Evolutionary conservation across 139 green algal genomes (phyloP).

Genomic region (Monoraphidium neglectum): DNA sequence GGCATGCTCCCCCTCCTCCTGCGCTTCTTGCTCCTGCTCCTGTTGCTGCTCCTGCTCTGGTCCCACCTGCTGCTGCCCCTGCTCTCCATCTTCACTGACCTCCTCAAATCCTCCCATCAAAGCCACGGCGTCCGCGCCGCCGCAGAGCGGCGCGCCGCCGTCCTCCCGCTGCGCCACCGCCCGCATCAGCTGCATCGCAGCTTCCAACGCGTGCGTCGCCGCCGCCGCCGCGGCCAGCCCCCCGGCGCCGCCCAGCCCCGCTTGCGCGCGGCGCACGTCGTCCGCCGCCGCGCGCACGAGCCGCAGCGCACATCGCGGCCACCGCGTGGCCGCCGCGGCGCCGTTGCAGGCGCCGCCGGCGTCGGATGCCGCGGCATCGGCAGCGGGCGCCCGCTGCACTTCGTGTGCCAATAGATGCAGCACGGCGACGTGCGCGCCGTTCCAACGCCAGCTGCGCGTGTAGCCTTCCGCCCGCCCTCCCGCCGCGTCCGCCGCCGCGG

Average conservation of each 20-base stretch:
- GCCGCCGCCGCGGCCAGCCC: background rate
- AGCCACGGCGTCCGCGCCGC: slow-evolving; percentile 12
- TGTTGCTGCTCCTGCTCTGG: slow-evolving; percentile 39
- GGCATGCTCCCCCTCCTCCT: background rate
- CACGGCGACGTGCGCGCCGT: background rate
- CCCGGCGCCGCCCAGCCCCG: background rate
- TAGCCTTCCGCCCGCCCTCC: no score
- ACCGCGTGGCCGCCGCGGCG: no score
- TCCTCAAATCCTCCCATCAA: slow-evolving; percentile 31
- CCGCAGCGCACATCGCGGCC: no score
- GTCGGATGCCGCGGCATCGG: background rate
- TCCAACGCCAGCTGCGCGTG: background rate
- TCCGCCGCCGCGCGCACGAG: background rate
- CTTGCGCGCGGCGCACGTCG: background rate
- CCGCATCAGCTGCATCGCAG: slow-evolving; percentile 32
- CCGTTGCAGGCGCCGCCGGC: no score
- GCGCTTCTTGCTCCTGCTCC: background rate
- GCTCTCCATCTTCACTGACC: background rate
- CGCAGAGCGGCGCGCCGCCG: slow-evolving; percentile 8
- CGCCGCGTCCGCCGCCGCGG: no score
- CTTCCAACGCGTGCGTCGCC: slow-evolving; percentile 31
- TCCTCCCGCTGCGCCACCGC: slow-evolving; percentile 34
- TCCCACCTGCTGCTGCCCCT: slow-evolving; percentile 14
- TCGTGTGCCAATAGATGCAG: background rate
- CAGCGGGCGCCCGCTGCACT: background rate